Percentiles rank a stretch among this genome's conserved stretches.
phyloP scores from a whole-genome alignment of 495 filamentous ascomycete species.

The Amniculicola lignicola region DNA sequence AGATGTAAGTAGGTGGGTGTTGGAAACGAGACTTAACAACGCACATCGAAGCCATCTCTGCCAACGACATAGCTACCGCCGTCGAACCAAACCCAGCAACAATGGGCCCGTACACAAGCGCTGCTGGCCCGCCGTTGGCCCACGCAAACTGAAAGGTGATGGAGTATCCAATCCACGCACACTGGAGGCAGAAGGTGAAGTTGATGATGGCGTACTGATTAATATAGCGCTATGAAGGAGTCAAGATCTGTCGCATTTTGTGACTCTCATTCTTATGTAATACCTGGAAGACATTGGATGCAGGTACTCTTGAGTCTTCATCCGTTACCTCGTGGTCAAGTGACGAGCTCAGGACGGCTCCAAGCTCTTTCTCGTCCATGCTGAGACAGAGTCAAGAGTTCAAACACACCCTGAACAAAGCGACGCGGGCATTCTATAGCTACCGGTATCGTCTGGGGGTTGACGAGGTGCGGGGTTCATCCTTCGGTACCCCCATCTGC shows the following conservation, averaged over 20 bases:
- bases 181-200: constrained; percentile 28
- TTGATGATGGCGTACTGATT: constrained; percentile 17
- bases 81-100: constrained; percentile 31
- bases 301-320: no score
- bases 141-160: constrained; percentile 24
- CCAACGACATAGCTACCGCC: constrained; percentile 33
- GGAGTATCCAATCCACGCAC: constrained; percentile 32
- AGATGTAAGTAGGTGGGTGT: not conserved
- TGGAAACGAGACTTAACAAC: constrained; percentile 24
- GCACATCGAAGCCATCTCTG: constrained; percentile 43
- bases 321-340: no score
- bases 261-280: not conserved
- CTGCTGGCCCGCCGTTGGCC: constrained; percentile 37
- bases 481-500: no score
- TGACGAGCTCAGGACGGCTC: no score
- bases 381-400: no score
- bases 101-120: constrained; percentile 37
- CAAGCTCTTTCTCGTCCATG: no score
- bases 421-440: no score
- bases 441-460: no score
- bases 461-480: no score
- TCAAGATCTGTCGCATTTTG: not conserved
- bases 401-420: no score
- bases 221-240: constrained; percentile 23
- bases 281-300: not conserved